phyloP scores from a whole-genome alignment of 768 basidiomycete species.

The Sporobolomyces pararoseus region DNA sequence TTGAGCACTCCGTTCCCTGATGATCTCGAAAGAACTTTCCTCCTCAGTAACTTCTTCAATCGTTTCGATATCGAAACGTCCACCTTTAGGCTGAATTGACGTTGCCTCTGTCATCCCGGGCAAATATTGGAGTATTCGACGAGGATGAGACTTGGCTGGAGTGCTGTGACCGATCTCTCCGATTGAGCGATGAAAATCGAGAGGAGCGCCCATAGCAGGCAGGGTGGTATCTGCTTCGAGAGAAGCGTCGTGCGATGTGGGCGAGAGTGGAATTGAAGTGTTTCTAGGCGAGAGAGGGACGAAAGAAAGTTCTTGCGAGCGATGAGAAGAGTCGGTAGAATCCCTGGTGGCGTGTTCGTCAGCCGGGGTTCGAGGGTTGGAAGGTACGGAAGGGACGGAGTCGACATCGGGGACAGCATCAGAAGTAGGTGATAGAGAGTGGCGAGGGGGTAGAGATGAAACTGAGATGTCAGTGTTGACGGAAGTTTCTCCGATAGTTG shows the following conservation, averaged over 20 bases:
- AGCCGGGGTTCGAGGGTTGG: no score
- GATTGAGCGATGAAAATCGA: neutral
- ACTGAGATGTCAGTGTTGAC: no score
- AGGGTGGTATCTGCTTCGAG: conserved; percentile 3
- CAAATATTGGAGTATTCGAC: no score
- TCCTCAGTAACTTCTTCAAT: conserved; percentile 6
- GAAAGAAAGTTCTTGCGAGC: neutral
- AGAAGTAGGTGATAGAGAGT: no score
- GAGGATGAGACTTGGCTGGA: neutral
- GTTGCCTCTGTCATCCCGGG: no score
- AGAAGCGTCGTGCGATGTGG: neutral
- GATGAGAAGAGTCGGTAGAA: no score
- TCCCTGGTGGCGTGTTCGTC: no score
- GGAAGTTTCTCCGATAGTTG: no score
- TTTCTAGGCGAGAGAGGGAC: neutral
- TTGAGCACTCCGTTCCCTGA: neutral
- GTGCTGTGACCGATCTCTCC: conserved; percentile 7
- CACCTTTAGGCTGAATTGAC: no score
- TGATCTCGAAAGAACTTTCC: conserved; percentile 1
- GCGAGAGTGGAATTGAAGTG: neutral
- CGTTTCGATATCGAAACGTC: neutral
- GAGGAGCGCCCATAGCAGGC: conserved; percentile 5
- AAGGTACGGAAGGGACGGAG: no score
- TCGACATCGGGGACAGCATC: no score
- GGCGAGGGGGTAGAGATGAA: no score